Evolutionary conservation across 495 filamentous ascomycete genomes (phyloP).

Genomic region (Penicillium odoratum): DNA sequence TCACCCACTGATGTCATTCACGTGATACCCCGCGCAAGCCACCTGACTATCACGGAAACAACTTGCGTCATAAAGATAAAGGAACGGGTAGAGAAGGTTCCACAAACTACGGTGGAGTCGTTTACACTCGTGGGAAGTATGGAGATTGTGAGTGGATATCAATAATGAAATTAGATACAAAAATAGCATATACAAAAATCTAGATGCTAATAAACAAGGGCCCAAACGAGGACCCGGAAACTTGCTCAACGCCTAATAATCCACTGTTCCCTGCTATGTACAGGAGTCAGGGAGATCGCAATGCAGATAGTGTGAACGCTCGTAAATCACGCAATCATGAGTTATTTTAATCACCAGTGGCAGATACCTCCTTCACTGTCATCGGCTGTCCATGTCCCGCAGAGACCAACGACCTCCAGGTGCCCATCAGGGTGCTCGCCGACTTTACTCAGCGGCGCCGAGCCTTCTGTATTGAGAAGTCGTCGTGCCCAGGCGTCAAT

Average conservation of each 20-base stretch:
- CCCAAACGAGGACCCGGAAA: background rate
- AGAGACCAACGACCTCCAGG: constrained; percentile 73
- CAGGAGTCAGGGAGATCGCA: constrained; percentile 6
- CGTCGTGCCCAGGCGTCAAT: constrained; percentile 79
- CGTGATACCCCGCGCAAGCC: constrained; percentile 8
- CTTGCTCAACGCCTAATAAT: background rate
- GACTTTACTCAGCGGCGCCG: constrained; percentile 61
- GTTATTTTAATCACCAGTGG: constrained; percentile 48
- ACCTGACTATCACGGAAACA: background rate
- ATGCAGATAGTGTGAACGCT: constrained; percentile 24
- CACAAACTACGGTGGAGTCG: constrained; percentile 7
- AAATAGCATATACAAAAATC: background rate
- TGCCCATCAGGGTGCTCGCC: constrained; percentile 62
- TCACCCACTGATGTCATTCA: constrained; percentile 30
- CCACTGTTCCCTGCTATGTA: constrained; percentile 1
- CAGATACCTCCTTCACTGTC: constrained; percentile 79
- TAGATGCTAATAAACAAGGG: background rate
- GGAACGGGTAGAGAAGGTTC: constrained; percentile 8
- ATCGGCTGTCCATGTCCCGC: constrained; percentile 82
- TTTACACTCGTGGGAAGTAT: background rate
- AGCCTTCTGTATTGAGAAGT: constrained; percentile 61
- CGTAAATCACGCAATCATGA: constrained; percentile 2
- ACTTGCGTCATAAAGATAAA: constrained; percentile 13
- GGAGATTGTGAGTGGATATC: background rate
- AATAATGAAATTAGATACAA: constrained; percentile 14